Base-by-base conservation (phyloP, 108 stramenopile species). In the Cyclotella choctawhatcheeana region DNA sequence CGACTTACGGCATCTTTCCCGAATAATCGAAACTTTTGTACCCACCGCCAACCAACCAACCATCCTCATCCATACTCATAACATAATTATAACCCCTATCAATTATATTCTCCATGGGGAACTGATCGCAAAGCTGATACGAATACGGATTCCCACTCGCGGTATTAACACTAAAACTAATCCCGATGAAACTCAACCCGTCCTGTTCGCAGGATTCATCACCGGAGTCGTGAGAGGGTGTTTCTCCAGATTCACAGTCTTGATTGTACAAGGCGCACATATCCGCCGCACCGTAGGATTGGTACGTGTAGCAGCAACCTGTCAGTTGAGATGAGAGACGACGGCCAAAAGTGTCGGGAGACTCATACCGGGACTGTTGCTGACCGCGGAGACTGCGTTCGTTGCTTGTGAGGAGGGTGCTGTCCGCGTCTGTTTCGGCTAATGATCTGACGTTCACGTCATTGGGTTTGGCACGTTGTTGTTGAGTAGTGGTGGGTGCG, bases 11-110 rank as follows among this genome's bases (percentile, higher is more conserved):
- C 93, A 95, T 95, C 71, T 95, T 95, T 62, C 93, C 93, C 31
- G 93, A 95, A 66, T 92, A 91, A 73, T 95, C 93, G 83, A 95
- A 95, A 35, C 84, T 85, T 74, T 95, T 95, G 71, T 95, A 95
- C 44, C 93, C 93, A 35, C 91, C 93, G 17, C 93, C 93, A 10
- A 95, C 93, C 58, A 95, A 81, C 93, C 93, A 95, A 32, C 93
- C 93, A 74, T 95, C 93, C 69, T 95, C 93, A 48, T 95, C 93
- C 91, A 95, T 92, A 82, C 88, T 89, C 93, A 95, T 95, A 20
- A 92, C 85, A 63, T 89, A 92, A 35, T 92, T 78, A 52, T 95
- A 95, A 65, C 85, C 73, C 43, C 93, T 80, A 79, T 95, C 93
- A 71, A 95, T 95, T 70, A 95, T 92, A 65, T 95, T 95, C 76